phyloP scores from a whole-genome alignment of 2,329 filamentous ascomycete genomes.

The Tolypocladium paradoxum region DNA sequence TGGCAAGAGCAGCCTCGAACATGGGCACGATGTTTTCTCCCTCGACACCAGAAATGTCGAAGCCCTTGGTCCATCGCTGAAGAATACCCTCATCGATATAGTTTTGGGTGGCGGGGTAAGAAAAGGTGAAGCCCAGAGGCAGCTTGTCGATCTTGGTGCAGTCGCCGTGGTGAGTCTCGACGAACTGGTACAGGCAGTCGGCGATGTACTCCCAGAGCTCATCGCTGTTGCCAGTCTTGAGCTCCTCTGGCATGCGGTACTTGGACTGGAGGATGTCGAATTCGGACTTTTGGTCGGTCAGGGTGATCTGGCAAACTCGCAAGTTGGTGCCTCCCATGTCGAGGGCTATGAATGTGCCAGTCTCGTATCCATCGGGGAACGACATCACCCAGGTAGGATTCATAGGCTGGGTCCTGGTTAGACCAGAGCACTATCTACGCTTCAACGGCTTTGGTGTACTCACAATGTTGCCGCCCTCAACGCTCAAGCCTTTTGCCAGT shows the following conservation, averaged over 20 bases:
- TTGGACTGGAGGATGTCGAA: constrained; percentile 95
- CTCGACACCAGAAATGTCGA: constrained; percentile 87
- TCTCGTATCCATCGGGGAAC: constrained; percentile 78
- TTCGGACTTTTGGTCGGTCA: constrained; percentile 78
- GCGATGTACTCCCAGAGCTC: constrained; percentile 94
- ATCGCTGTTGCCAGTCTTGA: constrained; percentile 74
- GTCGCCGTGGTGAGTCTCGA: constrained; percentile 72
- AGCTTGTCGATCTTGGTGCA: constrained; percentile 50
- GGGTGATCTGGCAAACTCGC: constrained; percentile 83
- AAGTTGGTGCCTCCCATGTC: constrained; percentile 97
- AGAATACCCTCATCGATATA: constrained; percentile 88
- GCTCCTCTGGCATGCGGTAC: constrained; percentile 86
- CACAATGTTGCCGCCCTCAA: constrained; percentile 88
- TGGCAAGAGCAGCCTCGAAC: constrained; percentile 67
- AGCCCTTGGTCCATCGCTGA: constrained; percentile 95
- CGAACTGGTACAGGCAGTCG: constrained; percentile 83
- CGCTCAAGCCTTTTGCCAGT: constrained; percentile 53
- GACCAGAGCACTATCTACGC: constrained; percentile 1
- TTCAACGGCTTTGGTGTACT: constrained; percentile 25
- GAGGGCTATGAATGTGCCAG: constrained; percentile 76
- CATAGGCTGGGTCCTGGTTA: constrained; percentile 61
- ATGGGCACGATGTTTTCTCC: constrained; percentile 83
- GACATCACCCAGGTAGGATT: constrained; percentile 95
- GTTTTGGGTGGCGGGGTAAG: constrained; percentile 85
- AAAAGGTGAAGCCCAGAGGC: constrained; percentile 90